Percentiles rank a stretch among this genome's conserved stretches.
These are phyloP conservation scores for Voacanga thouarsii DNA, from an alignment of 257 asterid species.

Conservation along the genomic window DNA sequence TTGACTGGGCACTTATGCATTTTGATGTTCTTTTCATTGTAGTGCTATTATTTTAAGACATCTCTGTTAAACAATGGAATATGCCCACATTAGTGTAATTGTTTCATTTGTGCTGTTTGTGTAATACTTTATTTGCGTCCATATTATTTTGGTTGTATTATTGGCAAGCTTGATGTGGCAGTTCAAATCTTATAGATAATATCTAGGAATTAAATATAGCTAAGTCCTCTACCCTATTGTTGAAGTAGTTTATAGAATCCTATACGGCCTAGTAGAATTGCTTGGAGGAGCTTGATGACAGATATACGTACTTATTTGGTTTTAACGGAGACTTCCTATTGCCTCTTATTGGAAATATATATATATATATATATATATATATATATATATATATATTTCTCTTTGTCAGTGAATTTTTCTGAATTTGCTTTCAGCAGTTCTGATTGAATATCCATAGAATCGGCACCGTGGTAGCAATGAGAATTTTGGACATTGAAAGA, in stretches of 20 bases:
- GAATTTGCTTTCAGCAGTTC: neutral
- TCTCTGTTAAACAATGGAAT: neutral
- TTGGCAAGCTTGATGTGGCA: neutral
- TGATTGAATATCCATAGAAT: neutral
- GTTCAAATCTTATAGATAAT: neutral
- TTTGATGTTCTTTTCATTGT: neutral
- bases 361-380: no score
- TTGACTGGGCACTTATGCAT: conserved; percentile 2
- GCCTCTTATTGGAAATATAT: no score
- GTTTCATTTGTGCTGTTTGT: neutral
- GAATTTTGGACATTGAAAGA: neutral
- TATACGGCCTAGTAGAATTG: neutral
- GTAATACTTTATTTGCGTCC: neutral
- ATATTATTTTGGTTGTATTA: neutral
- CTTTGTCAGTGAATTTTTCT: neutral
- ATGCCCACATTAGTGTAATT: neutral
- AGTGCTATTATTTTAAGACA: conserved; percentile 1
- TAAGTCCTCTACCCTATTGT: neutral
- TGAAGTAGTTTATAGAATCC: neutral
- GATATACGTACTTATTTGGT: no score
- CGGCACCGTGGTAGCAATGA: neutral
- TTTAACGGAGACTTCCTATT: no score
- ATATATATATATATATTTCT: no score
- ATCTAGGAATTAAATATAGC: neutral
- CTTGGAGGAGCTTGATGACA: no score